Percentiles rank a stretch among this genome's conserved stretches.
These are phyloP conservation scores for Yarrowia yakushimensis DNA, from an alignment of 805 yeast species.

Conservation along the genomic window DNA sequence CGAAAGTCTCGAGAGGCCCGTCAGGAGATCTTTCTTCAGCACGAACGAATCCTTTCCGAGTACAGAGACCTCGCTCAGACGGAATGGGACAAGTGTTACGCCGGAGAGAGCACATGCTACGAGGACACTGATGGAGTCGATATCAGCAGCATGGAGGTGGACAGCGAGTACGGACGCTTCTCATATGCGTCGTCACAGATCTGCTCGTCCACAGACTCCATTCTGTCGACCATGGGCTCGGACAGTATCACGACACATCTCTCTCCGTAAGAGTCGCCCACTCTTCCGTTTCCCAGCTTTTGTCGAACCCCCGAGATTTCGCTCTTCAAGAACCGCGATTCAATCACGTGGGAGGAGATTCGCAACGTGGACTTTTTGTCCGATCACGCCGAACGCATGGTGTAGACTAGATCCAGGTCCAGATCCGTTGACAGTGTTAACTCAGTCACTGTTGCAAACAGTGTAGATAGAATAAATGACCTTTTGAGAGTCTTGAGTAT, in stretches of 20 bases:
- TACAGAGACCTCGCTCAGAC: constrained; percentile 7
- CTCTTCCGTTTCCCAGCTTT: constrained; percentile 1
- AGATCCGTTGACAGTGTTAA: no score
- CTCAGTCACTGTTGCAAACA: background rate
- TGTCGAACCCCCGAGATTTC: background rate
- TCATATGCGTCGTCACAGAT: background rate
- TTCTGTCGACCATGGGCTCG: background rate
- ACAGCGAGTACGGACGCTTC: background rate
- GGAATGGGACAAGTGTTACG: constrained; percentile 11
- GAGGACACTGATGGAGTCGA: background rate
- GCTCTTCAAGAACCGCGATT: background rate
- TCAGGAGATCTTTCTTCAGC: background rate
- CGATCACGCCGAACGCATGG: background rate
- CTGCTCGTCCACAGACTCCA: background rate
- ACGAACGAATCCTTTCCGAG: background rate
- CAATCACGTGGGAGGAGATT: background rate
- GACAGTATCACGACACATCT: background rate
- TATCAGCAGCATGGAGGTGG: background rate
- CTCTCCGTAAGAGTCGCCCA: background rate
- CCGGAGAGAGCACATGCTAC: background rate
- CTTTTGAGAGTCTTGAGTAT: background rate
- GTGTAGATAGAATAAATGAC: background rate
- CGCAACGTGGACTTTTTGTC: background rate
- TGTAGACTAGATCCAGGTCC: background rate
- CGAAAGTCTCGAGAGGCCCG: background rate